Conservation (phyloP, 1,284 basidiomycete genomes). For the Microbotryum silenes-acaulis region DNA sequence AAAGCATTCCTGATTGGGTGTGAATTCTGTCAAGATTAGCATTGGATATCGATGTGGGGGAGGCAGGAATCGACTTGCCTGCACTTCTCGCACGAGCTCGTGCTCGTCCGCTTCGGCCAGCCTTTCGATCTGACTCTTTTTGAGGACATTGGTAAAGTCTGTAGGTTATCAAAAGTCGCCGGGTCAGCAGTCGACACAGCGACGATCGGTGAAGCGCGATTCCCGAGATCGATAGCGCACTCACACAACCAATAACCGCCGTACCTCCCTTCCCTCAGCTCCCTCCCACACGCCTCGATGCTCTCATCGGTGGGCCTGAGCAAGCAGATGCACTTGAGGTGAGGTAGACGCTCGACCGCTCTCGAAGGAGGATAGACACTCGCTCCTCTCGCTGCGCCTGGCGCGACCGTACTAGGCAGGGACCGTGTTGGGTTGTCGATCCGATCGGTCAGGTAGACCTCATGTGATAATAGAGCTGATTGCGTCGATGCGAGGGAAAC, state of each 20-base stretch:
- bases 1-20: constrained; percentile 69
- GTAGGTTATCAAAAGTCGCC: background rate
- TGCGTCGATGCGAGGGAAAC: constrained; percentile 93
- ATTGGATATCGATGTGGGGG: constrained; percentile 27
- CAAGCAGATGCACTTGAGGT: constrained; percentile 95
- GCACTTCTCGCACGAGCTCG: constrained; percentile 92
- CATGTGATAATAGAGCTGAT: constrained; percentile 84
- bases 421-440: constrained; percentile 63
- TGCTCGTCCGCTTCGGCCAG: constrained; percentile 92
- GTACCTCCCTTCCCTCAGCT: constrained; percentile 84
- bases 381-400: background rate
- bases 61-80: constrained; percentile 48
- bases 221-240: constrained; percentile 54
- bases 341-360: constrained; percentile 66
- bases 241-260: constrained; percentile 96
- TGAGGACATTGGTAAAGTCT: constrained; percentile 94
- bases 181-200: background rate
- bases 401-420: constrained; percentile 1
- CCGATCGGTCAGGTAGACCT: constrained; percentile 95
- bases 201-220: constrained; percentile 20
- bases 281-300: constrained; percentile 69
- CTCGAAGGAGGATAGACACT: constrained; percentile 42
- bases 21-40: background rate
- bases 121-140: constrained; percentile 82
- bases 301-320: constrained; percentile 72